These are phyloP conservation scores for Candida tropicalis DNA, from an alignment of 1,139 yeast genomes.

Conservation along the genomic window DNA sequence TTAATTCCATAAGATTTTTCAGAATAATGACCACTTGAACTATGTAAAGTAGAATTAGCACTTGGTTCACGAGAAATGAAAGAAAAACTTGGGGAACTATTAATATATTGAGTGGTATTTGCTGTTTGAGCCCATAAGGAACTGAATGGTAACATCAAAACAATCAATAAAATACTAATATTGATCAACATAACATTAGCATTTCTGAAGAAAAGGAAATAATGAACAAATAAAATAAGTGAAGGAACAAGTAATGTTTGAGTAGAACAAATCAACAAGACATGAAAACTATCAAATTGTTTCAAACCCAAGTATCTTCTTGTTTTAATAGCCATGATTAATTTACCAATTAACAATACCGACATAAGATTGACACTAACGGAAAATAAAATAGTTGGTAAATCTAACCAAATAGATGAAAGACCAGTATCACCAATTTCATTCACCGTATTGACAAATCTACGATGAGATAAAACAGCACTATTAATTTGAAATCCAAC, in stretches of 20 bases:
- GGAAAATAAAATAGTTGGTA: slow-evolving; percentile 66
- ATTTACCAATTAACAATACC: slow-evolving; percentile 58
- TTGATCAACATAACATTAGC: slow-evolving; percentile 21
- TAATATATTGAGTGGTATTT: slow-evolving; percentile 31
- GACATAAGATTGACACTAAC: slow-evolving; percentile 68
- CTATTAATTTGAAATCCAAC: slow-evolving; percentile 55
- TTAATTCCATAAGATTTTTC: slow-evolving; percentile 6
- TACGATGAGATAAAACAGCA: slow-evolving; percentile 20
- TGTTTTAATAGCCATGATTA: slow-evolving; percentile 66
- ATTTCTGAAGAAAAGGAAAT: slow-evolving; percentile 21
- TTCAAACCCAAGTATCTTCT: slow-evolving; percentile 76
- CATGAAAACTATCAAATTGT: slow-evolving; percentile 82
- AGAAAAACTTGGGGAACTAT: slow-evolving; percentile 22
- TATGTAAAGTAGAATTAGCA: slow-evolving; percentile 13
- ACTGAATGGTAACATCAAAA: slow-evolving; percentile 75
- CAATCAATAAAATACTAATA: slow-evolving; percentile 37
- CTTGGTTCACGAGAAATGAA: slow-evolving; percentile 20
- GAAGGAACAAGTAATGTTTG: slow-evolving; percentile 86
- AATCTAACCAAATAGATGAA: slow-evolving; percentile 30
- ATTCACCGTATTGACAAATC: slow-evolving; percentile 6
- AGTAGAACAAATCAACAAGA: slow-evolving; percentile 75
- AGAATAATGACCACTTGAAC: not conserved
- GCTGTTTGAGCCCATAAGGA: slow-evolving; percentile 85
- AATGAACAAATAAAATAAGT: slow-evolving; percentile 58
- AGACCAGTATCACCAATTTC: slow-evolving; percentile 1